A percentile compares a stretch with the other conserved stretches of the same genome.
Conservation (phyloP, 441 rosid genomes). For the Manihot esculenta region DNA sequence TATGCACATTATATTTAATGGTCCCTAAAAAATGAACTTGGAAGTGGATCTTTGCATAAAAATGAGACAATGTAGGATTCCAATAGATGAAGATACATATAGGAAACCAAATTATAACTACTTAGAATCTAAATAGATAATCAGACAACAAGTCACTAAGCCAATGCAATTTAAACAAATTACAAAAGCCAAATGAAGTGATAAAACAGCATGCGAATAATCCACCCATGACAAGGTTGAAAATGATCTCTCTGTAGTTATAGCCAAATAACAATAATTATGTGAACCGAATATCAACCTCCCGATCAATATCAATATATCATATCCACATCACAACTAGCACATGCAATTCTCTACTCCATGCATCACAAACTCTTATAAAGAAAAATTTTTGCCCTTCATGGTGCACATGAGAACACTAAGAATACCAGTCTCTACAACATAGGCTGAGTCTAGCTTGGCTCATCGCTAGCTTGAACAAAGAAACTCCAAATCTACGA, state of each 20-base stretch:
- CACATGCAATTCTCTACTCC: background rate
- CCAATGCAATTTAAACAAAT: background rate
- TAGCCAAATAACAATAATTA: background rate
- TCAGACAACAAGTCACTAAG: background rate
- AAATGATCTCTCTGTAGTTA: background rate
- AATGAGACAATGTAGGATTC: background rate
- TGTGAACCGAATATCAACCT: no score
- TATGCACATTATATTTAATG: background rate
- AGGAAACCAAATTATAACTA: background rate
- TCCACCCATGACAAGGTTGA: background rate
- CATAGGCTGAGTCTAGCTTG: background rate
- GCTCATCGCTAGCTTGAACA: background rate
- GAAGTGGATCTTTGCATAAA: background rate
- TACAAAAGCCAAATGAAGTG: background rate
- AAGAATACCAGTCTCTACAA: background rate
- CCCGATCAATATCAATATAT: no score
- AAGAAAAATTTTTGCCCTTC: background rate
- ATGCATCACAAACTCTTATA: background rate
- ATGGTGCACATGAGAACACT: background rate
- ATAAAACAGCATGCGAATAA: background rate
- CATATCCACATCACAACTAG: no score
- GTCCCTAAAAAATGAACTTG: background rate
- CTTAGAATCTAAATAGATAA: background rate
- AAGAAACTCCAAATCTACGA: background rate
- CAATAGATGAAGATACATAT: background rate